phyloP scores from a whole-genome alignment of 768 basidiomycete genomes.

The Erythrobasidium yunnanense region DNA sequence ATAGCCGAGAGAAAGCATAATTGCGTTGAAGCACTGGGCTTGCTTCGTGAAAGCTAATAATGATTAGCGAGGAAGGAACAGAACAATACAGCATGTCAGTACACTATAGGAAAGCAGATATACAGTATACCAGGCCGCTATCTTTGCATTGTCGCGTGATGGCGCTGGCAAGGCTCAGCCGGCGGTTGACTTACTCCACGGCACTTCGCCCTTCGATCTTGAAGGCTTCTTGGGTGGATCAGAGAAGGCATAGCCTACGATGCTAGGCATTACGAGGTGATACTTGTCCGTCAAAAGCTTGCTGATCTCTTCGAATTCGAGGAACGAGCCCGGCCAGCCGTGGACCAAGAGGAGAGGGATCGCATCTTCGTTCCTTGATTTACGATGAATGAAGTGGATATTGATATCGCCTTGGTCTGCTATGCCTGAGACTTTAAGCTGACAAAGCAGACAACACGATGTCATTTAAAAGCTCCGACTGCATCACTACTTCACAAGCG shows the following conservation, averaged over 20 bases:
- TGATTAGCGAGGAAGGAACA: too few species aligned
- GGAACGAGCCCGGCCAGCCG: slow-evolving; percentile 37
- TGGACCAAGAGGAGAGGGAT: slow-evolving; percentile 38
- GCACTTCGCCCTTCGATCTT: background rate
- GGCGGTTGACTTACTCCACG: background rate
- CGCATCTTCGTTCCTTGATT: slow-evolving; percentile 34
- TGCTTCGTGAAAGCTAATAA: background rate
- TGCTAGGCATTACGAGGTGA: slow-evolving; percentile 19
- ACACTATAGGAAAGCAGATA: too few species aligned
- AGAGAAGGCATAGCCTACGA: background rate
- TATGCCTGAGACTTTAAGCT: background rate
- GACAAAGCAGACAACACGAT: too few species aligned
- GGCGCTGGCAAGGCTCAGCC: background rate
- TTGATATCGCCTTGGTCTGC: slow-evolving; percentile 11
- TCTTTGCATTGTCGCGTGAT: too few species aligned
- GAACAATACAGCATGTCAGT: too few species aligned
- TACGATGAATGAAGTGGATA: slow-evolving; percentile 36
- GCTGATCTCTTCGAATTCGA: slow-evolving; percentile 35
- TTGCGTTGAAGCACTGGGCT: background rate
- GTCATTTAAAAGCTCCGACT: too few species aligned
- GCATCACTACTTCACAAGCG: background rate
- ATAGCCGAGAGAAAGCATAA: slow-evolving; percentile 14
- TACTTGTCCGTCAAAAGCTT: slow-evolving; percentile 6
- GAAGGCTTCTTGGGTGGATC: background rate
- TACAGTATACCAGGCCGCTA: too few species aligned